Evolutionary conservation across 352 stramenopile species (phyloP), one percentile per base, ranked within the genome.

Genomic region (Globisporangium ultimum): DNA sequence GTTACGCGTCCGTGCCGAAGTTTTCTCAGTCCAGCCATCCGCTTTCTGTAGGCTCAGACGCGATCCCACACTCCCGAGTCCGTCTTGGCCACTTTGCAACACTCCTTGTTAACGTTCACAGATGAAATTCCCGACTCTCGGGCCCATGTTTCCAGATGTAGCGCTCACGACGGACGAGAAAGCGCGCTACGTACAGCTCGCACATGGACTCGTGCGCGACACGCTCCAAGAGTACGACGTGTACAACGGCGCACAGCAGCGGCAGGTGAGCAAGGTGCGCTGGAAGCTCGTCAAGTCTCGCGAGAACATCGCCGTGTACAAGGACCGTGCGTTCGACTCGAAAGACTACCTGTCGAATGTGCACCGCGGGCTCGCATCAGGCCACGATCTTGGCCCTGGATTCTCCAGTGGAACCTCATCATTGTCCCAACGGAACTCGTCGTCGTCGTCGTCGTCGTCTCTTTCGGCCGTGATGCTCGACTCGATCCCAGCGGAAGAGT

Each of bases 201-300:
- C 70, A 2, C 58, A 58, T 3, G 64, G 60, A 9, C 59, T 81
- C 42, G 59, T 81, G 1, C 65, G 61, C 14, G 63, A 78, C 40
- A 76, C 72, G 48, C 55, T 78, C 28, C 21, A 36, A 10, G 59
- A 81, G 38, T 78, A 69, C 53, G 45, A 71, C 34, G n/a, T 57
- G n/a, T 75, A 67, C 38, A 56, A 68, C 38, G 53, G 41, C 7
- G 48, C 38, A 11, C 36, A 49, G 20, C 18, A 71, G 21, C 63
- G 52, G 10, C 48, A 66, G 36, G 36, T 80, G 40, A 32, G 18
- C 46, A 49, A 32, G 34, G 69, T 67, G 21, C 54, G 53, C 34
- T 83, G 76, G 76, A 80, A 79, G 24, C 49, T 51, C 14, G 58
- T 86, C 60, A 78, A 79, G 61, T 68, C 64, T 15, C 67, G 70